Conservation (phyloP, 2,329 filamentous ascomycete species). For the Chrysoporthe deuterocubensis region DNA sequence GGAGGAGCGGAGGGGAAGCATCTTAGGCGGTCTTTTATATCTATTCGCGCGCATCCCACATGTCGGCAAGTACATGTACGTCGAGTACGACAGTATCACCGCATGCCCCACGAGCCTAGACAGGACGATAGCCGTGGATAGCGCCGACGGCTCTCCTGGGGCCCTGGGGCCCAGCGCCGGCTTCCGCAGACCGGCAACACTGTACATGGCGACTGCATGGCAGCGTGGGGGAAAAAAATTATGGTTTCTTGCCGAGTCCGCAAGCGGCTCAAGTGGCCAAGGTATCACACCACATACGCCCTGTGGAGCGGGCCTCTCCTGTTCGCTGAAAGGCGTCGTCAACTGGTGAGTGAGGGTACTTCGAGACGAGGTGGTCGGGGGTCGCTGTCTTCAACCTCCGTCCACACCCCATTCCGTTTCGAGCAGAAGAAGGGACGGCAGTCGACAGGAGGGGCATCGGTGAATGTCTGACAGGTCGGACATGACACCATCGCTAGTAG, state of each 20-base stretch:
- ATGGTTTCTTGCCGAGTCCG: neutral
- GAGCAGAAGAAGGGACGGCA: neutral
- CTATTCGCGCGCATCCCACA: neutral
- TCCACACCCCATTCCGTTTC: neutral
- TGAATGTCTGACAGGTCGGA: neutral
- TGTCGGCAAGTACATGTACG: neutral
- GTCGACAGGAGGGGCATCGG: too few relatives aligned
- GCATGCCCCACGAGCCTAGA: neutral
- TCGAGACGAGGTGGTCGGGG: slow-evolving; percentile 2
- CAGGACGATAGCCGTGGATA: neutral
- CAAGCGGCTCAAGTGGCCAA: slow-evolving; percentile 1
- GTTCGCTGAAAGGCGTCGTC: neutral
- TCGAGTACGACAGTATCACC: neutral
- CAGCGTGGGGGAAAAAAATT: neutral
- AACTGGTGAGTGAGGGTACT: neutral
- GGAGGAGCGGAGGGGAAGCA: neutral
- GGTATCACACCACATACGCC: neutral
- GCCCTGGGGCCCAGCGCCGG: too few relatives aligned
- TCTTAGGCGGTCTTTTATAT: neutral
- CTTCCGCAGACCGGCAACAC: too few relatives aligned
- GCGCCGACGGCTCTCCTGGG: neutral
- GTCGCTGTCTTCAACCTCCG: slow-evolving; percentile 15
- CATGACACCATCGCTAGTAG: neutral
- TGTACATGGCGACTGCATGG: too few relatives aligned
- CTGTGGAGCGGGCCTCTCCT: neutral